Evolutionary conservation across 768 basidiomycete species (phyloP).

Genomic region (Cystofilobasidium capitatum): DNA sequence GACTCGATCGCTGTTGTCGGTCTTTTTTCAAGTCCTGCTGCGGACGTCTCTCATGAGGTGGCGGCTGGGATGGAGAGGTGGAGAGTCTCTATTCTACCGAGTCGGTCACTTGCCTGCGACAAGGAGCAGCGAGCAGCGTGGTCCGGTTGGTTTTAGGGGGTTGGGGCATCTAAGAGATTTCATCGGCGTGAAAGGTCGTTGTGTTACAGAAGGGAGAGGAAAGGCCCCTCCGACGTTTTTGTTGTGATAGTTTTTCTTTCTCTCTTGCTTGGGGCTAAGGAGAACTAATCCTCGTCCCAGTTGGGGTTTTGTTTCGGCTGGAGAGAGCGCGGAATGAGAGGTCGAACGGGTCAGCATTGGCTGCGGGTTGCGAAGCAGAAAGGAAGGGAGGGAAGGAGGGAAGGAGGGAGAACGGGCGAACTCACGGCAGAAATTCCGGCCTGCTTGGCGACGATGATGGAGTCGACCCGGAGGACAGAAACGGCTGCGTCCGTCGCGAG

Average conservation of each 20-base stretch:
- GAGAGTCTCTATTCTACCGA: too few species aligned
- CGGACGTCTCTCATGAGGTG: too few species aligned
- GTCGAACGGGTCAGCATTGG: background rate
- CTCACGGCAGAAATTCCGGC: constrained; percentile 19
- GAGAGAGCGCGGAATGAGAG: constrained; percentile 29
- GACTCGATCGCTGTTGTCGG: too few species aligned
- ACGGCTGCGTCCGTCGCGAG: constrained; percentile 87
- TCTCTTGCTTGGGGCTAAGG: background rate
- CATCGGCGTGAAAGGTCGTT: too few species aligned
- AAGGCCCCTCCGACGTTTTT: too few species aligned
- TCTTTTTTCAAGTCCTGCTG: too few species aligned
- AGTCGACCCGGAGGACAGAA: constrained; percentile 86
- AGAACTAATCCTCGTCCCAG: constrained; percentile 35
- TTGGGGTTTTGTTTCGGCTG: constrained; percentile 36
- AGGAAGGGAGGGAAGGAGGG: background rate
- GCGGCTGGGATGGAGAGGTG: too few species aligned
- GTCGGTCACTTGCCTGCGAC: too few species aligned
- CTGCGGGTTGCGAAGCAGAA: background rate
- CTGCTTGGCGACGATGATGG: constrained; percentile 85
- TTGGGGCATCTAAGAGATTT: too few species aligned
- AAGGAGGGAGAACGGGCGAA: background rate
- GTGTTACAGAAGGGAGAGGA: too few species aligned
- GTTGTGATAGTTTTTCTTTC: background rate
- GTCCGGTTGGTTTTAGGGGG: too few species aligned
- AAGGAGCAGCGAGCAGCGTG: too few species aligned